Percentiles rank a stretch among this genome's conserved stretches.
Evolutionary conservation across 2,329 filamentous ascomycete species (phyloP).

Genomic region (Alternaria conjuncta): DNA sequence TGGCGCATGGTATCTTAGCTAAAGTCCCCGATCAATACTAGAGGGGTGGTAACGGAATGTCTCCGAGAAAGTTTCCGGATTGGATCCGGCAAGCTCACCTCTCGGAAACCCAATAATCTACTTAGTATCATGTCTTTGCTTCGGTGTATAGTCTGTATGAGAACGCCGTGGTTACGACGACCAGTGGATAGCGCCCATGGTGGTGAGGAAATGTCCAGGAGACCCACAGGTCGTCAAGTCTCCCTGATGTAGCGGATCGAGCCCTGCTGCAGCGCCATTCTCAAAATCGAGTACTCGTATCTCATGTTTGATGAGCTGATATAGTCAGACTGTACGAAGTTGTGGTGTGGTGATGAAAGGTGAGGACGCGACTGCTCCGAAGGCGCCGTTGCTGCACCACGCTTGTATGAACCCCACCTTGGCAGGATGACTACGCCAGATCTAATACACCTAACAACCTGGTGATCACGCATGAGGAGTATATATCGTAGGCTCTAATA

Average conservation of each 20-base stretch:
- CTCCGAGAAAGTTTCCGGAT: not conserved
- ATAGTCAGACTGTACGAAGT: not conserved
- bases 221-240: not conserved
- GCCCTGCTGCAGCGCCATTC: not conserved
- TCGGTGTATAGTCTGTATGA: not conserved
- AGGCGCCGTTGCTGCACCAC: not conserved
- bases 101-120: not conserved
- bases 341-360: not conserved
- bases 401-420: not conserved
- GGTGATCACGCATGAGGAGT: not conserved
- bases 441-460: not conserved
- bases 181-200: not conserved
- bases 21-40: not conserved
- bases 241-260: not conserved
- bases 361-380: not conserved
- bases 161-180: not conserved
- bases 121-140: not conserved
- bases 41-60: not conserved
- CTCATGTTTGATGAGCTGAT: not conserved
- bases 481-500: not conserved
- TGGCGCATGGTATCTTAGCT: not conserved
- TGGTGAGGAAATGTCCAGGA: not conserved
- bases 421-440: not conserved
- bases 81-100: not conserved
- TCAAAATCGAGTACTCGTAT: not conserved